Base-by-base conservation (phyloP, 495 filamentous ascomycete genomes). In the Talaromyces adpressus region DNA sequence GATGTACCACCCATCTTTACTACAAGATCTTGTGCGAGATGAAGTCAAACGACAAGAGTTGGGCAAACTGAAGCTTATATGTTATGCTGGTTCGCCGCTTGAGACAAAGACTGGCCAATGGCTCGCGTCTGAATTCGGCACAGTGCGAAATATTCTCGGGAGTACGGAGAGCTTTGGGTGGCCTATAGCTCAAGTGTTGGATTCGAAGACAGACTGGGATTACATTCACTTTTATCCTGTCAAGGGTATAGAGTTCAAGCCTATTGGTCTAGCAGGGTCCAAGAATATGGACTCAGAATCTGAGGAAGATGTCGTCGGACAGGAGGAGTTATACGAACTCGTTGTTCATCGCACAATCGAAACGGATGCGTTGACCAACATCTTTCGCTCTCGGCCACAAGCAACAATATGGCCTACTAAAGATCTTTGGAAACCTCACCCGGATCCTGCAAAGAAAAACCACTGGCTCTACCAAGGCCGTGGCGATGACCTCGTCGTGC, bases 391-490 rank as follows among this genome's bases (percentile, higher is more conserved):
- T 20, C 34, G 6, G 9, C 59, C 59, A 23, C 20, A 61, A 6
- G 9, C 25, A 0, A 47, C 3, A 3, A 6, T 23, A 32, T 61
- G 36, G 36, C 59, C 6, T 4, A 61, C 59, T 16, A 61, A 51
- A 20, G 59, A 61, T 30, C 59, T 61, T 3, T 61, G 34, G 36
- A 61, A 61, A 51, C 39, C 41, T 27, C 59, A 61, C 27, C 59
- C 59, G 12, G 39, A 61, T 7, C 23, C 59, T 5, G 27, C 59
- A 2, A 61, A 47, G 23, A 25, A 41, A n/a, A 36, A 36, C 18
- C 59, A 61, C 39, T 61, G 59, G 59, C 59, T 61, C 39, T 61
- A 61, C 20, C 59, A 51, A 30, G 59, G 59, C 20, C 59, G 59
- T 0, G 52, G 39, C 16, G 59, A 61, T 25, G 59, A 61, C n/a